Conservation (phyloP, 495 filamentous ascomycete genomes). For the Trichoderma asperelloides region DNA sequence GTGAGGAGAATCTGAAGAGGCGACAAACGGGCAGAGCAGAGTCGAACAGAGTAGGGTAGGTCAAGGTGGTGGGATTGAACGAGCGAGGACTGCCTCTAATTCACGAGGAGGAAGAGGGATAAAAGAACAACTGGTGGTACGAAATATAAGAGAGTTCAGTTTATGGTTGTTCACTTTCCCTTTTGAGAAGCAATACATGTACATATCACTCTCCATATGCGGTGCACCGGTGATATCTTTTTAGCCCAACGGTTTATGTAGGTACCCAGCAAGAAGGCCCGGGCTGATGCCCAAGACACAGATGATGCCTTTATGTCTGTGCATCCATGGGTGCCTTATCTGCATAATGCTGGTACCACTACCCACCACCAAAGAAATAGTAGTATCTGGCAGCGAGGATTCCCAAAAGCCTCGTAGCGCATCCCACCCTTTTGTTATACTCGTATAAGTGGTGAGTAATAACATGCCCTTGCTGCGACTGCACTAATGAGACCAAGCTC, state of each 20-base stretch:
- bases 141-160: neutral
- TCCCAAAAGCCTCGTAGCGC: too few species aligned
- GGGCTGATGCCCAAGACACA: neutral
- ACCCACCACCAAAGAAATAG: too few species aligned
- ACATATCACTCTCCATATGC: neutral
- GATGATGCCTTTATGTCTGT: neutral
- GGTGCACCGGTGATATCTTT: neutral
- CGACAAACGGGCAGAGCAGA: neutral
- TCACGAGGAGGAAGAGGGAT: neutral
- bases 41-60: neutral
- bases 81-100: neutral
- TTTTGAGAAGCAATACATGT: neutral
- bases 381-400: too few species aligned
- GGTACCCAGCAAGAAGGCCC: neutral
- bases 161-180: neutral
- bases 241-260: neutral
- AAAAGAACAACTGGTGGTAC: neutral
- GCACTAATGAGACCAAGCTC: too few species aligned
- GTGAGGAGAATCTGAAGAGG: neutral
- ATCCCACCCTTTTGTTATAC: too few species aligned
- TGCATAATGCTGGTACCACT: too few species aligned
- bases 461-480: too few species aligned
- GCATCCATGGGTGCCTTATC: neutral
- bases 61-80: neutral
- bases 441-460: too few species aligned